Evolutionary conservation across 306 rosid genomes (phyloP), one percentile per base, ranked within the genome.

Genomic region (Begonia masoniana): DNA sequence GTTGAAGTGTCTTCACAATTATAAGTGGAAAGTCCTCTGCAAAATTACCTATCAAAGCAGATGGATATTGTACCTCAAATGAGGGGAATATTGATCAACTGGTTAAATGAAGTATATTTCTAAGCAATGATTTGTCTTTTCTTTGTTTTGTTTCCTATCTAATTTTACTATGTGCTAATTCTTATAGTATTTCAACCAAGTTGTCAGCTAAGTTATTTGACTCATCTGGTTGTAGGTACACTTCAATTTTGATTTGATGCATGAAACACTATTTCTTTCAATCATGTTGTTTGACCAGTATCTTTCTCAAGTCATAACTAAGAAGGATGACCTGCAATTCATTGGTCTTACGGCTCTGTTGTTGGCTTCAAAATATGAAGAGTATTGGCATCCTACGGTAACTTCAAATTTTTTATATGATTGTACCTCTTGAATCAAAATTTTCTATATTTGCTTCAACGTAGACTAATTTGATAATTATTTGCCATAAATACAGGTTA

Each of bases 381-480:
- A 85, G 46, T 85, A 81, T 62, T 91, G 96, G 95, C 96, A 85
- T 81, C 96, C 96, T 35, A 78, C 83, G 75, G 97, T 82, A 69
- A 52, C n/a, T 45, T 45, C 0, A 45, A 45, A 45, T 45, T 47
- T 26, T 26, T 26, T 2, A 26, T 26, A 26, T 26, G 36, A 26
- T 26, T 26, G 36, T 6, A 26, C 36, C 36, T 26, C 36, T 26
- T 26, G 59, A 43, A 63, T 47, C 36, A 55, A 15, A 57, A 56
- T 17, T 15, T 59, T 57, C 64, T 51, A 3, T 52, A 15, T 24
- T 14, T 36, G 45, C 19, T 15, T 46, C 15, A 13, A 52, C 19
- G n/a, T 59, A 41, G 52, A 59, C 12, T 61, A 50, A 51, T 54
- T 55, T 57, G 41, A 39, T 57, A 24, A 26, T 15, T 60, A 47